A percentile compares a stretch with the other conserved stretches of the same genome.
phyloP scores from a whole-genome alignment of 495 filamentous ascomycete genomes.

The Podospora sp. region DNA sequence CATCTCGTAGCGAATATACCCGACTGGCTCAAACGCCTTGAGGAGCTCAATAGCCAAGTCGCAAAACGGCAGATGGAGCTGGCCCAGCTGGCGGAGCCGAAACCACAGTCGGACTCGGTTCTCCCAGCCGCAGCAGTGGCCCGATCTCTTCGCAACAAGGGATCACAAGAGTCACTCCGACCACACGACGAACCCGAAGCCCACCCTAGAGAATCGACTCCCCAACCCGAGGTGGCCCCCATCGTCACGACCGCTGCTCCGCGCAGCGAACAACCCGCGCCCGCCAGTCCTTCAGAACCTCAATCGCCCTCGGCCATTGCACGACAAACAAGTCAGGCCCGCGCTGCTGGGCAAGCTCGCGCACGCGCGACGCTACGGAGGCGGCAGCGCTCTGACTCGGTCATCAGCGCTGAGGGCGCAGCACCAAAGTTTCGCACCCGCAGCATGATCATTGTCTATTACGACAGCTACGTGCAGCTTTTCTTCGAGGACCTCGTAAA shows the following conservation, averaged over 20 bases:
- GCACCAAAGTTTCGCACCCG: conserved; percentile 66
- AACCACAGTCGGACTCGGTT: conserved; percentile 26
- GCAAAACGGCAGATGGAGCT: conserved; percentile 71
- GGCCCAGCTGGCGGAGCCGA: conserved; percentile 47
- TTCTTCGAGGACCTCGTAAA: conserved; percentile 79
- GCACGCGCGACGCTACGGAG: conserved; percentile 50
- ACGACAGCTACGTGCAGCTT: conserved; percentile 82
- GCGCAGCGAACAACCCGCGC: conserved; percentile 23
- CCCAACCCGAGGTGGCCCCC: conserved; percentile 21
- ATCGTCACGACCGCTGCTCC: conserved; percentile 17
- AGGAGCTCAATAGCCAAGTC: conserved; percentile 70
- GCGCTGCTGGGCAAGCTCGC: conserved; percentile 46
- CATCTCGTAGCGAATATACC: conserved; percentile 66
- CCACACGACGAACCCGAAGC: conserved; percentile 52
- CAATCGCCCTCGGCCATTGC: conserved; percentile 52
- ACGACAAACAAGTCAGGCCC: conserved; percentile 46
- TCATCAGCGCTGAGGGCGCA: conserved; percentile 53
- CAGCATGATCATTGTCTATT: conserved; percentile 83
- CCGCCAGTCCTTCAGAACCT: conserved; percentile 31
- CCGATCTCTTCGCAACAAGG: conserved; percentile 57
- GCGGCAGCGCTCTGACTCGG: conserved; percentile 62
- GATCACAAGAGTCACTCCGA: conserved; percentile 65
- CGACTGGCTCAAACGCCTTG: conserved; percentile 66
- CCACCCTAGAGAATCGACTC: conserved; percentile 32
- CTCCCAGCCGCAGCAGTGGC: conserved; percentile 22